phyloP scores from a whole-genome alignment of 305 asterid genomes.

The Rubia tinctorum region DNA sequence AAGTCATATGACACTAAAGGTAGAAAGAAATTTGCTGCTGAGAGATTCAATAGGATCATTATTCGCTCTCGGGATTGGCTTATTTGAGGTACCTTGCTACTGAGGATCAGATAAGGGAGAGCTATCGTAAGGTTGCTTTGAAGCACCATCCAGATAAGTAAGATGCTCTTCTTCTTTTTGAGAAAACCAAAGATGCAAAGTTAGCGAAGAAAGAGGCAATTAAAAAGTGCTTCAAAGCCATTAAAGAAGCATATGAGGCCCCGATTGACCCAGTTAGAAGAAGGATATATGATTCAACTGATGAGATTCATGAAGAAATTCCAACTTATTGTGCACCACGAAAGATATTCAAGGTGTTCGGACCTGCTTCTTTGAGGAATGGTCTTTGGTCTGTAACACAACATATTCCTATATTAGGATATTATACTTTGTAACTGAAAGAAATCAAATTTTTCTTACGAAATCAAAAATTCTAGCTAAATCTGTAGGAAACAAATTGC shows the following conservation, averaged over 20 bases:
- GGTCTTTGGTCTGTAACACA: constrained; percentile 92
- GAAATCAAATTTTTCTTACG: too few relatives aligned
- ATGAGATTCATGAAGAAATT: constrained; percentile 97
- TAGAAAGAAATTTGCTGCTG: constrained; percentile 71
- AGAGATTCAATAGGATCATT: constrained; percentile 79
- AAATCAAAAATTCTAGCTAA: too few relatives aligned
- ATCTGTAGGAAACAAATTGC: too few relatives aligned
- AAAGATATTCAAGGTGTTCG: constrained; percentile 88
- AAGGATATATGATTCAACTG: constrained; percentile 88
- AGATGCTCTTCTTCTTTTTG: constrained; percentile 75
- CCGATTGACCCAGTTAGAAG: constrained; percentile 80
- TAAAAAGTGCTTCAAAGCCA: constrained; percentile 80
- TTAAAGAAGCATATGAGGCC: constrained; percentile 90
- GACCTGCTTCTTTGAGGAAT: constrained; percentile 71
- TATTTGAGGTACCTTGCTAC: constrained; percentile 94
- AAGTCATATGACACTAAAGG: constrained; percentile 83
- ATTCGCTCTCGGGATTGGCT: constrained; percentile 85
- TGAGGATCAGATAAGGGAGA: constrained; percentile 88
- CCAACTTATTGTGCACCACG: constrained; percentile 85
- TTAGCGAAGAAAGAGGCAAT: constrained; percentile 89
- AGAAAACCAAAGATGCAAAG: constrained; percentile 83
- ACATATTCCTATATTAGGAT: constrained; percentile 72
- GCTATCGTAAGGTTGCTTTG: constrained; percentile 85
- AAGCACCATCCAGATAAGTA: constrained; percentile 96
- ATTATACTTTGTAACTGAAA: constrained; percentile 53